Evolutionary conservation across 257 asterid genomes (phyloP), one percentile per base, ranked within the genome.

Genomic region (Solanum corneliomulleri): DNA sequence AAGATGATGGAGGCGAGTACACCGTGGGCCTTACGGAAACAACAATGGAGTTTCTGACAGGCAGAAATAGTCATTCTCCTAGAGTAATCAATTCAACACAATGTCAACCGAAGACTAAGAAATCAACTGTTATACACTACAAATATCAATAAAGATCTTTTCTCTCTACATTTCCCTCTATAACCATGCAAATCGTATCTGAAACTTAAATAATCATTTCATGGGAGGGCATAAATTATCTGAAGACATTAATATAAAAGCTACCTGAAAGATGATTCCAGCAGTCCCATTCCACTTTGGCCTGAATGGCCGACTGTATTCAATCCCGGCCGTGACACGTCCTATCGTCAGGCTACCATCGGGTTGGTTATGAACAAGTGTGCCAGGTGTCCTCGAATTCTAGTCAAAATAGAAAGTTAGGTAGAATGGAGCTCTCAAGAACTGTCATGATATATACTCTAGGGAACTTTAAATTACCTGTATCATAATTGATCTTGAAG

Each of bases 371-470:
- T 97, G 99, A 86, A 97, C 98, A 88, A 97, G 95, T 47, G 97
- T 90, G 87, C 99, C 99, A 39, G 99, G 99, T 6, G 96, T 95
- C 93, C 99, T 94, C 80, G 99, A 97, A 91, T 97, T 97, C 99
- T 97, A 91, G 72, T 49, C n/a, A 87, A 84, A 66, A 84, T 81
- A 74, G 44, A n/a, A 49, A 87, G 88, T 45, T 82, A 86, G 75
- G 69, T 27, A 37, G 76, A 44, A 31, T 66, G 47, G 60, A 89
- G 88, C 87, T 88, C 66, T 76, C 71, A 86, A 45, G 39, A 81
- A 47, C 84, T 80, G 81, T 82, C 69, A 90, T 69, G 45, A 66
- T 12, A 82, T 27, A 56, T 7, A n/a, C 84, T 84, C 47, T 35
- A 87, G 45, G 83, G 78, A 77, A 75, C 23, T 49, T 52, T 87